phyloP scores from a whole-genome alignment of 306 rosid genomes.

The Clitoria ternatea region DNA sequence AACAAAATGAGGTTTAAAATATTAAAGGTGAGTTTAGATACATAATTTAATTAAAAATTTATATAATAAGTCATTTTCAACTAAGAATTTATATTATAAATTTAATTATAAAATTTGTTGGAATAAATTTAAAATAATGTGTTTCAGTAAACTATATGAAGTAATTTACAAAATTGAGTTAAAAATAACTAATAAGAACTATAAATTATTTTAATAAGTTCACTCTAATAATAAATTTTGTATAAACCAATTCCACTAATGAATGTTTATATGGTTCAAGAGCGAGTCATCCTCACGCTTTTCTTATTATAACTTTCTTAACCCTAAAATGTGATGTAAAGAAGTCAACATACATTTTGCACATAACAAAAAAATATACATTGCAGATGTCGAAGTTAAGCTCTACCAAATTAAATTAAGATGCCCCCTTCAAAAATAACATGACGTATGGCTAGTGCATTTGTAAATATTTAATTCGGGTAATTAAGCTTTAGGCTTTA shows the following conservation, averaged over 20 bases:
- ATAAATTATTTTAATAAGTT: no score
- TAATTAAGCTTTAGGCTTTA: not conserved
- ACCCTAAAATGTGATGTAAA: not conserved
- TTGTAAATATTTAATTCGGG: not conserved
- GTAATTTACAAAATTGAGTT: not conserved
- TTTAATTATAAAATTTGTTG: no score
- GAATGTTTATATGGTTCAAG: not conserved
- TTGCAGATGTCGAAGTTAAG: not conserved
- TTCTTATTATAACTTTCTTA: not conserved
- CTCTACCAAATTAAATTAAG: not conserved
- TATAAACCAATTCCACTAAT: not conserved
- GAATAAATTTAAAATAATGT: no score
- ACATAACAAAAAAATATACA: no score
- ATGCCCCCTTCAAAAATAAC: constrained; percentile 8
- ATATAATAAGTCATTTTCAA: no score
- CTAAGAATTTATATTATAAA: no score
- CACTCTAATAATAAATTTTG: not conserved
- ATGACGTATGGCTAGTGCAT: not conserved
- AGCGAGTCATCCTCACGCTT: not conserved
- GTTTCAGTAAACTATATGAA: no score
- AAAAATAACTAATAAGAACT: no score
- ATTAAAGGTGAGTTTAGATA: no score
- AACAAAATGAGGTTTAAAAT: no score
- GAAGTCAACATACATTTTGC: no score
- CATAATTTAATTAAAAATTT: no score